Conservation (phyloP, 495 filamentous ascomycete genomes). For the Acidomyces sp. region DNA sequence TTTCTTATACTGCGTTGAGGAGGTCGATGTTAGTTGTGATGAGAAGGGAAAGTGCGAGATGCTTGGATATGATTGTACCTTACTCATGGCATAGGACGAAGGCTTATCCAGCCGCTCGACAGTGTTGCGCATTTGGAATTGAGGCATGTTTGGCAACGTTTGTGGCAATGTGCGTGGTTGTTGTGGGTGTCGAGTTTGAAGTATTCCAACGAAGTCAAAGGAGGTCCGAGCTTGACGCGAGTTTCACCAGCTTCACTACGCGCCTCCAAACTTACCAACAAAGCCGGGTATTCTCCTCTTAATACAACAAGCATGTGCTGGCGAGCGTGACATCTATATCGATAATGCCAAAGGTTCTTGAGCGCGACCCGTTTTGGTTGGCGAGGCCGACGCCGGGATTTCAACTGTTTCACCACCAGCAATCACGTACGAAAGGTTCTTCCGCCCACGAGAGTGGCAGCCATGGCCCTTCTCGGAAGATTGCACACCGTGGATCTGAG, state of each 20-base stretch:
- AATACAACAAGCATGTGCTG: too few relatives aligned
- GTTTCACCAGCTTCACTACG: not conserved
- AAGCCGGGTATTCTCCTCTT: not conserved
- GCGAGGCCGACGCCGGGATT: slow-evolving; percentile 59
- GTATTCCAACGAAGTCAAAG: not conserved
- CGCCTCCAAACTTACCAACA: not conserved
- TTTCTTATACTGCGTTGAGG: slow-evolving; percentile 54
- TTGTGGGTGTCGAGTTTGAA: not conserved
- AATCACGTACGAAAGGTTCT: not conserved
- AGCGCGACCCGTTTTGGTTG: slow-evolving; percentile 74
- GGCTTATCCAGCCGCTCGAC: slow-evolving; percentile 80
- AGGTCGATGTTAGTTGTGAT: not conserved
- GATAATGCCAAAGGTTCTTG: slow-evolving; percentile 64
- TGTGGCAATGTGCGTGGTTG: not conserved
- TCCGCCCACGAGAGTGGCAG: slow-evolving; percentile 20
- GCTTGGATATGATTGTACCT: slow-evolving; percentile 38
- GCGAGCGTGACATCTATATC: not conserved
- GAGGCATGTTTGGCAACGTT: too few relatives aligned
- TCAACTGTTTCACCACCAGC: slow-evolving; percentile 48
- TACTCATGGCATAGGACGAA: slow-evolving; percentile 71
- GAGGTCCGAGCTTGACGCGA: not conserved
- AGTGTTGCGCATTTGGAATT: slow-evolving; percentile 39
- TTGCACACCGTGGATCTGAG: slow-evolving; percentile 64
- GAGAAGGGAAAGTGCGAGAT: too few relatives aligned
- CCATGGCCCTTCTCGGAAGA: slow-evolving; percentile 47